Conservation (phyloP, 768 basidiomycete genomes). For the Leccinum disarticulatum region DNA sequence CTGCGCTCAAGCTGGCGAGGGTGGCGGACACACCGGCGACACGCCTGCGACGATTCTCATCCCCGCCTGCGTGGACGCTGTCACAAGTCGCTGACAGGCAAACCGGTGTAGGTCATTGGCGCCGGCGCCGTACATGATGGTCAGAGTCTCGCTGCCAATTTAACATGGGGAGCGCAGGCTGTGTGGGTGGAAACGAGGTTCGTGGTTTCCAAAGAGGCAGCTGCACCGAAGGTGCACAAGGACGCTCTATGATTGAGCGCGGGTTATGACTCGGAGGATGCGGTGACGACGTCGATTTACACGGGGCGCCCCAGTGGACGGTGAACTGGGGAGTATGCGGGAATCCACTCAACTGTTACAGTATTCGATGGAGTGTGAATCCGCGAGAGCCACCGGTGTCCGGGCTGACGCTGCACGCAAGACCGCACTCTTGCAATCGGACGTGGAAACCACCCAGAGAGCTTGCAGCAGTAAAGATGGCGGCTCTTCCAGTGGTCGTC, state of each 20-base stretch:
- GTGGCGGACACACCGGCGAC: slow-evolving; percentile 77
- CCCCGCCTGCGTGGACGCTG: slow-evolving; percentile 72
- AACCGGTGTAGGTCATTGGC: slow-evolving; percentile 84
- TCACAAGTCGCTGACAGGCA: slow-evolving; percentile 74
- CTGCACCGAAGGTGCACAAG: slow-evolving; percentile 83
- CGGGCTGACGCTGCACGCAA: too few relatives aligned
- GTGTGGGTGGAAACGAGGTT: slow-evolving; percentile 92
- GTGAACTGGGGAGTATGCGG: too few relatives aligned
- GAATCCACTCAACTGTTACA: too few relatives aligned
- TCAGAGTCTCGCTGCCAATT: slow-evolving; percentile 80
- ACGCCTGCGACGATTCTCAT: slow-evolving; percentile 84
- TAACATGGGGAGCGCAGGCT: slow-evolving; percentile 86
- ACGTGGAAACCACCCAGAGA: too few relatives aligned
- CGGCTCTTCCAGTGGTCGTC: too few relatives aligned
- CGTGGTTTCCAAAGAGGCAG: slow-evolving; percentile 78
- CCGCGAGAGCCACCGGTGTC: too few relatives aligned
- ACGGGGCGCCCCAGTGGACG: slow-evolving; percentile 67
- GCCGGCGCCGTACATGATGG: slow-evolving; percentile 95
- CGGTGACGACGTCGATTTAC: slow-evolving; percentile 82
- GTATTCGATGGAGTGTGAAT: too few relatives aligned
- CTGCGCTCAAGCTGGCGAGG: slow-evolving; percentile 93
- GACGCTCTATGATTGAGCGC: slow-evolving; percentile 64
- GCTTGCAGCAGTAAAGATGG: too few relatives aligned
- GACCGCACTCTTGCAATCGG: too few relatives aligned
- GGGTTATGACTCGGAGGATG: slow-evolving; percentile 62